Percentiles rank a stretch among this genome's conserved stretches.
Evolutionary conservation across 768 basidiomycete species (phyloP).

Genomic region (Tricholoma sp.): DNA sequence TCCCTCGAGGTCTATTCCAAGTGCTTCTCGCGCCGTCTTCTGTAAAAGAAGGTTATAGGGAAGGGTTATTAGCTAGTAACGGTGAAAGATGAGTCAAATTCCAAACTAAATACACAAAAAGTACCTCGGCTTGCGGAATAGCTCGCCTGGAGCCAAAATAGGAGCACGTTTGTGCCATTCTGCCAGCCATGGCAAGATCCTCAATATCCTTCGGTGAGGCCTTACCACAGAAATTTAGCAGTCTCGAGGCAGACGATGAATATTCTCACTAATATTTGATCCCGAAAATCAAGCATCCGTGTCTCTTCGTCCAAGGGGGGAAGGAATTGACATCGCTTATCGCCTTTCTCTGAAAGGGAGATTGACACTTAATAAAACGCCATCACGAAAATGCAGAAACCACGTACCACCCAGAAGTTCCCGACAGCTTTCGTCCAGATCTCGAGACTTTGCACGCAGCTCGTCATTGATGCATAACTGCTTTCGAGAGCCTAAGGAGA

Average conservation of each 20-base stretch:
- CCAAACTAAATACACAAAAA: neutral
- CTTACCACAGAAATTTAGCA: slow-evolving; percentile 30
- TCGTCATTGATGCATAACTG: slow-evolving; percentile 91
- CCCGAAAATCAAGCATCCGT: slow-evolving; percentile 76
- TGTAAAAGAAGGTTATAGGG: slow-evolving; percentile 93
- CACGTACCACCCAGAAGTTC: slow-evolving; percentile 67
- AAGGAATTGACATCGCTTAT: slow-evolving; percentile 70
- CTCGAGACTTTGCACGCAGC: slow-evolving; percentile 53
- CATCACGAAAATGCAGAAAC: neutral
- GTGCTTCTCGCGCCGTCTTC: slow-evolving; percentile 75
- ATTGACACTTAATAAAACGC: neutral
- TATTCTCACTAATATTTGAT: slow-evolving; percentile 70
- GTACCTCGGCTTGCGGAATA: slow-evolving; percentile 86
- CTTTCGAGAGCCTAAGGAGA: slow-evolving; percentile 86
- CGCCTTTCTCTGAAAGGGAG: slow-evolving; percentile 46
- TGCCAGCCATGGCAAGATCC: slow-evolving; percentile 75
- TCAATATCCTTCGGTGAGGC: slow-evolving; percentile 92
- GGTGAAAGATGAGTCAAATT: neutral
- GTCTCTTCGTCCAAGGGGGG: slow-evolving; percentile 66
- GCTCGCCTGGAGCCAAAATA: slow-evolving; percentile 91
- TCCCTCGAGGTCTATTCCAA: slow-evolving; percentile 79
- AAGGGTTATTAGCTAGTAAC: slow-evolving; percentile 71
- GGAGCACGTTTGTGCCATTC: slow-evolving; percentile 69
- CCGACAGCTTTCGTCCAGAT: slow-evolving; percentile 86
- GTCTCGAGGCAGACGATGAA: neutral